Evolutionary conservation across 2,329 filamentous ascomycete genomes (phyloP).

Genomic region (Shiraia bambusicola): DNA sequence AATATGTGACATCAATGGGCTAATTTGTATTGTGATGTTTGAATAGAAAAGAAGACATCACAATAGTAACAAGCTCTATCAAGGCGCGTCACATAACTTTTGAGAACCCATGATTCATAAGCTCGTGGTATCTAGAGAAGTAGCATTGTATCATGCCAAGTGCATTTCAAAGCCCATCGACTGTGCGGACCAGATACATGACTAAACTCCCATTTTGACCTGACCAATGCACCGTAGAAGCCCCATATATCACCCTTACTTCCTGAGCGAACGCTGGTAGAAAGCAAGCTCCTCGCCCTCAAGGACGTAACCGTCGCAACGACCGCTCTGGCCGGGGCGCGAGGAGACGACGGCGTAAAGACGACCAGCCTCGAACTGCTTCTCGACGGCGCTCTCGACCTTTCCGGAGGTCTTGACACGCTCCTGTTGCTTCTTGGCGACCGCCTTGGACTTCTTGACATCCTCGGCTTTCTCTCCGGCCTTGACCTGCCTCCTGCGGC

Average conservation of each 20-base stretch:
- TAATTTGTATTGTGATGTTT: too few species aligned
- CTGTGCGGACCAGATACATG: slow-evolving; percentile 46
- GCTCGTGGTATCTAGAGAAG: slow-evolving; percentile 45
- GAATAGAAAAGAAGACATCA: background rate
- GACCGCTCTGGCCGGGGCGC: slow-evolving; percentile 94
- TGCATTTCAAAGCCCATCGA: slow-evolving; percentile 41
- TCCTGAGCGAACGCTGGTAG: slow-evolving; percentile 99
- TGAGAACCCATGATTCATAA: slow-evolving; percentile 40
- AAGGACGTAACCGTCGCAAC: slow-evolving; percentile 94
- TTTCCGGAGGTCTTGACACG: slow-evolving; percentile 83
- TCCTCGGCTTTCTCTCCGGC: slow-evolving; percentile 66
- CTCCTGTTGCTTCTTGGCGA: slow-evolving; percentile 94
- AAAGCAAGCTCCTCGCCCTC: slow-evolving; percentile 99
- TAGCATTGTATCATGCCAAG: slow-evolving; percentile 37
- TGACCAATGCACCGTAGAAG: slow-evolving; percentile 45
- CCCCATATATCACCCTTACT: slow-evolving; percentile 62
- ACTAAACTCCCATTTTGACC: slow-evolving; percentile 47
- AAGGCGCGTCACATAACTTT: slow-evolving; percentile 29
- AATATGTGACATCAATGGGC: too few species aligned
- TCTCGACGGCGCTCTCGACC: slow-evolving; percentile 90
- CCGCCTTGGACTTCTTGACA: slow-evolving; percentile 97
- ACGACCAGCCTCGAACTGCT: slow-evolving; percentile 99
- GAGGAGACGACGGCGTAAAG: slow-evolving; percentile 90
- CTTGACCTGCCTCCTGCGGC: slow-evolving; percentile 90
- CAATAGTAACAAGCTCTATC: background rate